These are phyloP conservation scores for Trifolium repens DNA, from an alignment of 306 rosid species.

Conservation along the genomic window DNA sequence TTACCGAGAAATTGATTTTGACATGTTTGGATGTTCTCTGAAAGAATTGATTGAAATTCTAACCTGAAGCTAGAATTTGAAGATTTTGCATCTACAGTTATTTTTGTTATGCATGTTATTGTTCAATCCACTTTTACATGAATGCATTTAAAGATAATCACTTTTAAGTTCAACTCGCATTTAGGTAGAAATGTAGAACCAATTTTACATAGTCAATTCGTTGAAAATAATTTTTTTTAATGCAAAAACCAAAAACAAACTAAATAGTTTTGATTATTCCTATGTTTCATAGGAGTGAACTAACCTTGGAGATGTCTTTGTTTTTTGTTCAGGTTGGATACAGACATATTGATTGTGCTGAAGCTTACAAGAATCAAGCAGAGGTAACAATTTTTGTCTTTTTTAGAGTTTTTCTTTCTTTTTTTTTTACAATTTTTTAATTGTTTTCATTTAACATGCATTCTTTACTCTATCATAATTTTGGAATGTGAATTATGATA, in stretches of 20 bases:
- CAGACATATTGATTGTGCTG: constrained; percentile 73
- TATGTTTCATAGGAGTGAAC: not conserved
- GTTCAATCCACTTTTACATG: not conserved
- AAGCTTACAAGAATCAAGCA: constrained; percentile 53
- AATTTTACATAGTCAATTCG: not conserved
- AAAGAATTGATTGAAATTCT: not conserved
- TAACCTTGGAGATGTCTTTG: not conserved
- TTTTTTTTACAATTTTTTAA: not conserved
- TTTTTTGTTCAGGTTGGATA: constrained; percentile 38
- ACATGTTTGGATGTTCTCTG: not conserved
- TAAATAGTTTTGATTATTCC: not conserved
- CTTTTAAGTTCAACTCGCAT: not conserved
- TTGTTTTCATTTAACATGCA: not conserved
- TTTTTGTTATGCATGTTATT: too few species aligned
- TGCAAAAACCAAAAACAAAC: not conserved
- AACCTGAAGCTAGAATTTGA: not conserved
- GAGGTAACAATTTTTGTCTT: not conserved
- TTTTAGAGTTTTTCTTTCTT: not conserved
- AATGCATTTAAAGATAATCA: not conserved
- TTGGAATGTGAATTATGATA: not conserved
- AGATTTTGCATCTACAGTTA: not conserved
- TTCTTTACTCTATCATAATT: not conserved
- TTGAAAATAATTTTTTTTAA: not conserved
- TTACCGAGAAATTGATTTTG: not conserved
- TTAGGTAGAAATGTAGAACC: not conserved